Evolutionary conservation across 768 basidiomycete genomes (phyloP).

Genomic region (Piloderma croceum): DNA sequence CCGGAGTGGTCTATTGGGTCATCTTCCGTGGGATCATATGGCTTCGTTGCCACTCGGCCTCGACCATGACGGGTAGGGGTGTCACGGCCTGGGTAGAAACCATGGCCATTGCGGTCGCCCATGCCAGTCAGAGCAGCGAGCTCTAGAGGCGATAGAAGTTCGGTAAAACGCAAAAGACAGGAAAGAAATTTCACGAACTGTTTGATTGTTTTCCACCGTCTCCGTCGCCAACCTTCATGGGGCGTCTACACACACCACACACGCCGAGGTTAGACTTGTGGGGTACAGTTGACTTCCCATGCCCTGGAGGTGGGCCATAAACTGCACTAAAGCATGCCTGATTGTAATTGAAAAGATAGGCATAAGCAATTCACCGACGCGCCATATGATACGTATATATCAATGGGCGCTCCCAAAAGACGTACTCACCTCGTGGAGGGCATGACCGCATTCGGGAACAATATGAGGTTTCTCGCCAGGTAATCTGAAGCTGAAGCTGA

Average conservation of each 20-base stretch:
- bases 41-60: conserved; percentile 27
- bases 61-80: conserved; percentile 42
- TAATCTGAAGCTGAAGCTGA: conserved; percentile 87
- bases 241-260: conserved; percentile 93
- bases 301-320: conserved; percentile 78
- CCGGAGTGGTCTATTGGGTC: conserved; percentile 67
- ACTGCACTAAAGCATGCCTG: conserved; percentile 96
- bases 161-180: conserved; percentile 3
- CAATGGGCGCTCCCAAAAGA: conserved; percentile 3
- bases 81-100: conserved; percentile 68
- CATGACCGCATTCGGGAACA: conserved; percentile 95
- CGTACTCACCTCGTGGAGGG: conserved; percentile 78
- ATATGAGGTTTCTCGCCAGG: conserved; percentile 97
- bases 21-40: conserved; percentile 75
- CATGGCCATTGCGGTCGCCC: conserved; percentile 38
- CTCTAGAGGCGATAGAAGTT: conserved; percentile 46
- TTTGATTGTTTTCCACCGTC: conserved; percentile 79
- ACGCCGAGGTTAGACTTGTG: conserved; percentile 83
- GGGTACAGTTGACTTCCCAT: conserved; percentile 48
- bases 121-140: conserved; percentile 91
- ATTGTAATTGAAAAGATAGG: conserved; percentile 6
- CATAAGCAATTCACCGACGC: neutral
- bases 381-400: neutral
- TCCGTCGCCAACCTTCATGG: conserved; percentile 92
- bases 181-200: conserved; percentile 50